Evolutionary conservation across 2,329 filamentous ascomycete species (phyloP).

Genomic region (Penicillium oxalicum): DNA sequence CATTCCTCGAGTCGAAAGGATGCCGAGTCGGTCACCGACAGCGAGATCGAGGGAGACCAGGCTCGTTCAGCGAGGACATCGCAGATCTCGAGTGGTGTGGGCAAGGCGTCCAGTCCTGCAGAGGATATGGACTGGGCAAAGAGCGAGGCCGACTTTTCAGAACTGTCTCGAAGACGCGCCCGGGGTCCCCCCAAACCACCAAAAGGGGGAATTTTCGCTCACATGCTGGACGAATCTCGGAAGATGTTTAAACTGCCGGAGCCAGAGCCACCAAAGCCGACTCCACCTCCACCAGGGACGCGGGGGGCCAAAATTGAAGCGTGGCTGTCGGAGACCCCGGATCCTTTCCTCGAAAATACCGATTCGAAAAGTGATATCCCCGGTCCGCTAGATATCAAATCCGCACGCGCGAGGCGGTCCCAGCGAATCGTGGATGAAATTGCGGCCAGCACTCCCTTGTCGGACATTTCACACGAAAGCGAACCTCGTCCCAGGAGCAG

Average conservation of each 20-base stretch:
- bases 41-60: conserved; percentile 20
- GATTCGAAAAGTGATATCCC: conserved; percentile 34
- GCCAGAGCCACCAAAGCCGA: conserved; percentile 32
- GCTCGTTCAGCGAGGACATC: conserved; percentile 18
- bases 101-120: conserved; percentile 22
- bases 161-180: conserved; percentile 32
- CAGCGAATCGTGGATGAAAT: conserved; percentile 21
- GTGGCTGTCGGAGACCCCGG: conserved; percentile 54
- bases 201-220: conserved; percentile 40
- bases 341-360: conserved; percentile 48
- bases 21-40: conserved; percentile 17
- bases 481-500: conserved; percentile 21
- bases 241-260: conserved; percentile 43
- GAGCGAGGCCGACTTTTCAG: conserved; percentile 38
- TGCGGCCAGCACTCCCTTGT: conserved; percentile 12
- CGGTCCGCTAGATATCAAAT: conserved; percentile 38
- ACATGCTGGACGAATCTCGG: conserved; percentile 41
- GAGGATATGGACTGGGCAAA: conserved; percentile 32
- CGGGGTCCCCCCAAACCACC: conserved; percentile 31
- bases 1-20: conserved; percentile 11
- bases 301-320: conserved; percentile 54
- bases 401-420: conserved; percentile 29
- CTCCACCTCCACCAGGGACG: conserved; percentile 32
- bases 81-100: conserved; percentile 20
- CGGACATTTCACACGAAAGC: conserved; percentile 23